These are phyloP conservation scores for Tanacetum coccineum DNA, from an alignment of 129 eudicot species.

Conservation along the genomic window DNA sequence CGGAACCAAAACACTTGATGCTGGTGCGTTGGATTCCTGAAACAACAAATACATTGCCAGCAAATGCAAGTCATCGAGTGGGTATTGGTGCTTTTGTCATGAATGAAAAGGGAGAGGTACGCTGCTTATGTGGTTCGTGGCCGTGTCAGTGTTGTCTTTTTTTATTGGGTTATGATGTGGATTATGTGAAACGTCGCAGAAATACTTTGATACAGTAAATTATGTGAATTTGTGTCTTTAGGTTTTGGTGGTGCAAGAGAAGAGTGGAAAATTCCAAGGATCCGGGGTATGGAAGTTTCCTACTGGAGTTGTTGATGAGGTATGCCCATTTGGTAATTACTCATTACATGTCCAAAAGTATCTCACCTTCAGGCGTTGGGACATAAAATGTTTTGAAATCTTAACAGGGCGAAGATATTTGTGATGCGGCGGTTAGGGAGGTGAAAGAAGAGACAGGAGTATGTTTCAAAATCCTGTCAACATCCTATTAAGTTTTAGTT, in stretches of 20 bases:
- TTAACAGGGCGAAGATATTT: constrained; percentile 80
- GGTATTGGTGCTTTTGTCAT: constrained; percentile 72
- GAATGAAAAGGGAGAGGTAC: constrained; percentile 66
- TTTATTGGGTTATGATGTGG: not conserved
- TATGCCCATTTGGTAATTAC: constrained; percentile 25
- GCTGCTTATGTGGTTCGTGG: not conserved
- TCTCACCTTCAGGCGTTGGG: not conserved
- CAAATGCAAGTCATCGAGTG: constrained; percentile 75
- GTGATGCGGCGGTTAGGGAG: constrained; percentile 84
- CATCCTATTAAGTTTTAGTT: not conserved
- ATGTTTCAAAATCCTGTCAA: constrained; percentile 27
- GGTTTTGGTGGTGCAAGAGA: constrained; percentile 88
- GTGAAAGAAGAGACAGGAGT: constrained; percentile 94
- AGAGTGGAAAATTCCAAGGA: constrained; percentile 64
- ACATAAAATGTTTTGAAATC: not conserved
- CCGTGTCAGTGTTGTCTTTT: not conserved
- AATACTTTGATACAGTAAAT: not conserved
- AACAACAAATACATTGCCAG: constrained; percentile 54
- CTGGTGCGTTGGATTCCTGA: constrained; percentile 68
- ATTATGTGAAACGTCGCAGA: not conserved
- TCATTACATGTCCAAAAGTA: not conserved
- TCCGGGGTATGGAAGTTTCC: constrained; percentile 85
- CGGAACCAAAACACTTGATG: constrained; percentile 72
- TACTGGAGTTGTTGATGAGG: constrained; percentile 91
- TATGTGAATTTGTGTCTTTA: constrained; percentile 21